phyloP scores from a whole-genome alignment of 768 basidiomycete species.

The Solioccasus polychromus region DNA sequence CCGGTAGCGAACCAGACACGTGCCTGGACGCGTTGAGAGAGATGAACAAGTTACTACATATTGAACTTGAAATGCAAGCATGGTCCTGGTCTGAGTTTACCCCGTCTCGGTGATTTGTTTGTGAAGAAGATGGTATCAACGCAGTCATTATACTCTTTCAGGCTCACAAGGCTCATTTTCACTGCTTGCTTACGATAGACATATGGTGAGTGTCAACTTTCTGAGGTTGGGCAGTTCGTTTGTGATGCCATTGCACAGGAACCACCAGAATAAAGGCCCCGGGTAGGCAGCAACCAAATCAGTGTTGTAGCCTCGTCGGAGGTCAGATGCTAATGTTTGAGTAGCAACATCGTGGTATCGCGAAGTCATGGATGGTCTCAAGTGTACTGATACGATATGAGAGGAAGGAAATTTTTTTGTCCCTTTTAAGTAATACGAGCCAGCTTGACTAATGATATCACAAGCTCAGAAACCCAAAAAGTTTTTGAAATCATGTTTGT shows the following conservation, averaged over 20 bases:
- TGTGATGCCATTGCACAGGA: background rate
- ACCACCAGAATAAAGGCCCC: background rate
- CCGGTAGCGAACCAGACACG: background rate
- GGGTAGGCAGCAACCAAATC: background rate
- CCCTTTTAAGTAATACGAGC: too few relatives aligned
- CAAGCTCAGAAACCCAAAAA: slow-evolving; percentile 1
- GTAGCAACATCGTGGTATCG: background rate
- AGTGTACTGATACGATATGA: background rate
- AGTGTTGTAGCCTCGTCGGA: background rate
- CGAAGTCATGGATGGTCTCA: background rate
- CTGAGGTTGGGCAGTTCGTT: background rate
- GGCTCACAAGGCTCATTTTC: slow-evolving; percentile 3
- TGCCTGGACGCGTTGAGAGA: slow-evolving; percentile 2
- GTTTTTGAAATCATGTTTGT: slow-evolving; percentile 7
- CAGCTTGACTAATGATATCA: background rate
- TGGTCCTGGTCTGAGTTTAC: slow-evolving; percentile 1
- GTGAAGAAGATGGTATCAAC: slow-evolving; percentile 1
- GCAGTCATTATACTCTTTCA: background rate
- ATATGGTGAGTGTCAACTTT: slow-evolving; percentile 2
- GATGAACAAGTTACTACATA: background rate
- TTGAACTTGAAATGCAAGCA: background rate
- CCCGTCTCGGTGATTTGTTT: background rate
- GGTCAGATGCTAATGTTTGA: background rate
- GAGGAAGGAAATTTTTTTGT: background rate
- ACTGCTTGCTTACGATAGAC: slow-evolving; percentile 8